These are phyloP conservation scores for Esteya vermicola DNA, from an alignment of 2,329 filamentous ascomycete genomes.

Conservation along the genomic window DNA sequence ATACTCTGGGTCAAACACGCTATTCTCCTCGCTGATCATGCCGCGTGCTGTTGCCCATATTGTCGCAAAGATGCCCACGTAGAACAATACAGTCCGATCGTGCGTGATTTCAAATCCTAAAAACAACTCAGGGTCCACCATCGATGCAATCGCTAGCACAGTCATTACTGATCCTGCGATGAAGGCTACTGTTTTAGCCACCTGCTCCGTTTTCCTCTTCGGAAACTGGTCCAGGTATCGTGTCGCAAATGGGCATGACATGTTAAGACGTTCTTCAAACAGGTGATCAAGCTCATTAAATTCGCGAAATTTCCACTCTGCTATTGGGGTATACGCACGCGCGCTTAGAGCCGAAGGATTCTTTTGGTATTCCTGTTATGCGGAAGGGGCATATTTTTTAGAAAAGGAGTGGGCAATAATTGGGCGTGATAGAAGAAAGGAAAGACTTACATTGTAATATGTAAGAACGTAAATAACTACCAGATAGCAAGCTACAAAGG, in stretches of 20 bases:
- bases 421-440: background rate
- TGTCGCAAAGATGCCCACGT: slow-evolving; percentile 67
- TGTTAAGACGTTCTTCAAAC: slow-evolving; percentile 77
- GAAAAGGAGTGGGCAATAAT: background rate
- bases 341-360: slow-evolving; percentile 80
- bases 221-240: slow-evolving; percentile 93
- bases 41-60: slow-evolving; percentile 76
- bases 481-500: slow-evolving; percentile 76
- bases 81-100: slow-evolving; percentile 82
- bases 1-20: slow-evolving; percentile 84
- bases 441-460: slow-evolving; percentile 67
- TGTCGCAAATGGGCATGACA: slow-evolving; percentile 88
- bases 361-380: slow-evolving; percentile 71
- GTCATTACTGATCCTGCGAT: slow-evolving; percentile 75
- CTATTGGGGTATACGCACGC: slow-evolving; percentile 80
- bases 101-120: slow-evolving; percentile 82
- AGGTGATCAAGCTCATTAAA: slow-evolving; percentile 94
- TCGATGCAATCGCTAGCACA: slow-evolving; percentile 66
- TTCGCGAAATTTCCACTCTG: slow-evolving; percentile 96
- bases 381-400: slow-evolving; percentile 8
- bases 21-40: slow-evolving; percentile 72
- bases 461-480: slow-evolving; percentile 84
- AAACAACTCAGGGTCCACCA: slow-evolving; percentile 86
- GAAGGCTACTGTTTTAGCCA: slow-evolving; percentile 75
- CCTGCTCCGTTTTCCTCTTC: slow-evolving; percentile 80